These are phyloP conservation scores for Ustilaginoidea virens DNA, from an alignment of 2,329 filamentous ascomycete species.

Conservation along the genomic window DNA sequence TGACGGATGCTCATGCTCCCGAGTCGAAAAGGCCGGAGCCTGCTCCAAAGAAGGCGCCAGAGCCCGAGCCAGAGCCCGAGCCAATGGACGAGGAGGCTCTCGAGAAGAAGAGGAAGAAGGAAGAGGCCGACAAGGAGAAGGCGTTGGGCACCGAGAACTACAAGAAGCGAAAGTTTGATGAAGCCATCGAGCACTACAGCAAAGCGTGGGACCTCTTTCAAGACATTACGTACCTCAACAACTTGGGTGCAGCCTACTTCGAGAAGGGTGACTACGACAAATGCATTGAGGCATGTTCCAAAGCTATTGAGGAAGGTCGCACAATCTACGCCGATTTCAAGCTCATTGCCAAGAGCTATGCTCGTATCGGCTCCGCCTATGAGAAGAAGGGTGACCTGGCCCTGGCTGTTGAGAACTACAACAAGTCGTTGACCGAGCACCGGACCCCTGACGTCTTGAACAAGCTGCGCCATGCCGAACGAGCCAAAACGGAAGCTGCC, in stretches of 20 bases:
- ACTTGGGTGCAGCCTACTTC: conserved; percentile 83
- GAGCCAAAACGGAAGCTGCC: conserved; percentile 62
- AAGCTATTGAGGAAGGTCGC: conserved; percentile 82
- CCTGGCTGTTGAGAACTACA: conserved; percentile 76
- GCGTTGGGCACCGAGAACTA: conserved; percentile 85
- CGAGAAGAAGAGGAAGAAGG: conserved; percentile 81
- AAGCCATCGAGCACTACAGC: conserved; percentile 83
- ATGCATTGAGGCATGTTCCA: conserved; percentile 71
- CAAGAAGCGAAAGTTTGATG: conserved; percentile 96
- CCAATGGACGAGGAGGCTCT: conserved; percentile 68
- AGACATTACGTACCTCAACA: conserved; percentile 96
- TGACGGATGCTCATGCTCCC: conserved; percentile 48
- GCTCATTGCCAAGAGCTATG: conserved; percentile 94
- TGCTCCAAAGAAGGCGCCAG: conserved; percentile 37
- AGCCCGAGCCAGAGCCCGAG: conserved; percentile 37
- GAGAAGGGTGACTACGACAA: conserved; percentile 92
- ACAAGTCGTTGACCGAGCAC: conserved; percentile 90
- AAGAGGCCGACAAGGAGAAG: conserved; percentile 88
- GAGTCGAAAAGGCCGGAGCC: conserved; percentile 25
- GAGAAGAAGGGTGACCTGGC: conserved; percentile 74
- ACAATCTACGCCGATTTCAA: conserved; percentile 92
- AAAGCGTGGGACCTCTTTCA: conserved; percentile 92
- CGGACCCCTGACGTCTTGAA: conserved; percentile 84
- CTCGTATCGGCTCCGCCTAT: conserved; percentile 83
- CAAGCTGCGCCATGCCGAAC: conserved; percentile 85